Conservation (phyloP, 129 eudicot genomes). For the Helianthus annuus region HanXRQr2.0-SUNRISE NC_035442.2:78151017-78151516, state of each 20-base stretch:
- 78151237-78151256: constrained; percentile 48
- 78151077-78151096: constrained; percentile 41
- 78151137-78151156: constrained; percentile 71
- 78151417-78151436: constrained; percentile 33
- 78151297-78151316: constrained; percentile 65
- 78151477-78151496: constrained; percentile 46
- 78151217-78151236: constrained; percentile 33
- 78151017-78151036: constrained; percentile 62
- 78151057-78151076: constrained; percentile 31
- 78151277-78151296: constrained; percentile 89
- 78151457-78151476: constrained; percentile 38
- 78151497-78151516: constrained; percentile 34
- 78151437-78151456: constrained; percentile 2
- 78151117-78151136: constrained; percentile 78
- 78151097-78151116: constrained; percentile 43
- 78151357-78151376: constrained; percentile 76
- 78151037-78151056: constrained; percentile 41
- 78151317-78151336: constrained; percentile 28
- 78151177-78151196: constrained; percentile 36
- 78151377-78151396: constrained; percentile 95
- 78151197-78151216: constrained; percentile 35
- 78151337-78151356: constrained; percentile 40
- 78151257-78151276: constrained; percentile 54
- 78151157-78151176: constrained; percentile 40
- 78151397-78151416: constrained; percentile 41